phyloP scores from a whole-genome alignment of 495 filamentous ascomycete species.

The Daldinia childiae region DNA sequence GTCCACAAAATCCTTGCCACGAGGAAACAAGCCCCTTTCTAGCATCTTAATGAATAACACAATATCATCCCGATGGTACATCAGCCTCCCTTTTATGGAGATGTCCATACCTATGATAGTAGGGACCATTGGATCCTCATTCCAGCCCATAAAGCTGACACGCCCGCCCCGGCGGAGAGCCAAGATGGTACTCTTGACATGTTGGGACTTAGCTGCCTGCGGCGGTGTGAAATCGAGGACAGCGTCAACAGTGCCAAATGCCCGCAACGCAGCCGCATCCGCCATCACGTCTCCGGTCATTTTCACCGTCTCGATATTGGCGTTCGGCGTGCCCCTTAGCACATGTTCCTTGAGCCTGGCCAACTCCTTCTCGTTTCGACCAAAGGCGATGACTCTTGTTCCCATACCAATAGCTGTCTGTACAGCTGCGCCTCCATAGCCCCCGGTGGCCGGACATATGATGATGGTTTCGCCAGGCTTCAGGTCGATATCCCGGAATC shows the following conservation, averaged over 20 bases:
- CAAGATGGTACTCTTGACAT: constrained; percentile 50
- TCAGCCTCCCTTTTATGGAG: constrained; percentile 52
- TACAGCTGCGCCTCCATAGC: constrained; percentile 59
- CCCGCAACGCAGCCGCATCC: constrained; percentile 50
- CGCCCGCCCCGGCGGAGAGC: constrained; percentile 50
- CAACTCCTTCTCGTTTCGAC: constrained; percentile 54
- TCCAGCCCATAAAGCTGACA: constrained; percentile 59
- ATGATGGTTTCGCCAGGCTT: constrained; percentile 63
- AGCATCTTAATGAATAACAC: constrained; percentile 47
- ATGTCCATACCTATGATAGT: constrained; percentile 43
- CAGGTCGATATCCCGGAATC: constrained; percentile 59
- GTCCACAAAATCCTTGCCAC: constrained; percentile 42
- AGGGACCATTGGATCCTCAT: constrained; percentile 14
- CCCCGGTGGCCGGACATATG: constrained; percentile 61
- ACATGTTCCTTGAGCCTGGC: constrained; percentile 37
- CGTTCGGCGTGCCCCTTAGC: constrained; percentile 25
- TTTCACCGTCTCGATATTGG: constrained; percentile 47
- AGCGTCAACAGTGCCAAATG: constrained; percentile 52
- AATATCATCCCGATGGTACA: constrained; percentile 51
- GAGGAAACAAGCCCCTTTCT: constrained; percentile 46
- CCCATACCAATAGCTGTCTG: constrained; percentile 61
- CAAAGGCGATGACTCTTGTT: constrained; percentile 60
- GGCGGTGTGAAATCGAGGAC: constrained; percentile 61
- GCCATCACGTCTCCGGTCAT: constrained; percentile 53
- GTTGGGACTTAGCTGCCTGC: constrained; percentile 43